A percentile compares a stretch with the other conserved stretches of the same genome.
These are phyloP conservation scores for Miamiensis avidus DNA, from an alignment of 169 alveolate genomes.

Conservation along the genomic window DNA sequence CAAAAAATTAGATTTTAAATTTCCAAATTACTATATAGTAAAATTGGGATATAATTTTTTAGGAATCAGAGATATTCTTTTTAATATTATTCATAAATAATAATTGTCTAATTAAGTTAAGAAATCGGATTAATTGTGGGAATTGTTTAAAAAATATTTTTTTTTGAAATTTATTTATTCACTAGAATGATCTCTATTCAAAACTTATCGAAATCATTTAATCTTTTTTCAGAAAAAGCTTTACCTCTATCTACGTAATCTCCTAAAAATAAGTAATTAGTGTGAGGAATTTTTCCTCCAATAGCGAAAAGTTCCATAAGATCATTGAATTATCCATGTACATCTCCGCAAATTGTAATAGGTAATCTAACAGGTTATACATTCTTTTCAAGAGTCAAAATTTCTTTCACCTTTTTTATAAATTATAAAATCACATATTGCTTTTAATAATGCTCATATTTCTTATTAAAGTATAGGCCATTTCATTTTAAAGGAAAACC, in stretches of 20 bases:
- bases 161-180: too few species aligned
- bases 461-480: too few species aligned
- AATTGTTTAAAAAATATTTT: neutral
- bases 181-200: too few species aligned
- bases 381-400: conserved; percentile 59
- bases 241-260: conserved; percentile 57
- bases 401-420: conserved; percentile 59
- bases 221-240: neutral
- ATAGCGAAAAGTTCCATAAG: conserved; percentile 25
- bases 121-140: neutral
- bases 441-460: neutral
- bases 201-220: neutral
- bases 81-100: neutral
- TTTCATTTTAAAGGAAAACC: too few species aligned
- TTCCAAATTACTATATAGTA: neutral
- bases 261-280: conserved; percentile 37
- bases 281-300: conserved; percentile 39
- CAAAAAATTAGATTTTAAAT: conserved; percentile 1
- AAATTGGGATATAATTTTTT: neutral
- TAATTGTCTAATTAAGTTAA: neutral
- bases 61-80: neutral
- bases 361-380: conserved; percentile 66
- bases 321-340: conserved; percentile 33
- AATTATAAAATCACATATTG: neutral
- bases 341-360: conserved; percentile 54